These are phyloP conservation scores for Amanita inopinata DNA, from an alignment of 768 basidiomycete species.

Conservation along the genomic window DNA sequence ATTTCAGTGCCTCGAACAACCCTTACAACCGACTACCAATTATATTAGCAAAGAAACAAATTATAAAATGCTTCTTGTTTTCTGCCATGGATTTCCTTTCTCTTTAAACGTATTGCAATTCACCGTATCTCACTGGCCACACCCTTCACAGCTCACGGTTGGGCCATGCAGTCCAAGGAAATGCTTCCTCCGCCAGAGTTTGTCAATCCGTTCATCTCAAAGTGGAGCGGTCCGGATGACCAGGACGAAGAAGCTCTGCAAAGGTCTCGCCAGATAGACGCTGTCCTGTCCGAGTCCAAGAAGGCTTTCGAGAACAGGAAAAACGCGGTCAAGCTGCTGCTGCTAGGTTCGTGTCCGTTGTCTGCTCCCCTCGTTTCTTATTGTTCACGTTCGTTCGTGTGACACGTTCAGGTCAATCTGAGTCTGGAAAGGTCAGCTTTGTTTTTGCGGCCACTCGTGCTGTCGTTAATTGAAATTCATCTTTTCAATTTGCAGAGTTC, in stretches of 20 bases:
- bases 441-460: background rate
- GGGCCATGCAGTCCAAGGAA: background rate
- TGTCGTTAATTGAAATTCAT: background rate
- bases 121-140: no score
- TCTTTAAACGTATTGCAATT: no score
- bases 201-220: background rate
- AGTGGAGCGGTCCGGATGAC: background rate
- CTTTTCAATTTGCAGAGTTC: slow-evolving; percentile 29
- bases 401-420: slow-evolving; percentile 38
- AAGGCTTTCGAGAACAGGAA: slow-evolving; percentile 38
- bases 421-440: slow-evolving; percentile 41
- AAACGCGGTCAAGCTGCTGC: slow-evolving; percentile 43
- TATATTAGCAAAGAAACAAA: no score
- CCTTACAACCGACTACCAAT: no score
- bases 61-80: no score
- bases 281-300: slow-evolving; percentile 32
- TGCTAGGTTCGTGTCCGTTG: slow-evolving; percentile 32
- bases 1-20: no score
- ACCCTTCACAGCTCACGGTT: background rate
- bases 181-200: background rate
- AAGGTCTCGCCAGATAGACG: slow-evolving; percentile 40
- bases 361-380: background rate
- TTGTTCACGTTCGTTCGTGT: background rate
- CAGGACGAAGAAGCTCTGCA: slow-evolving; percentile 28
- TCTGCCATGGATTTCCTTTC: no score